Percentiles rank a stretch among this genome's conserved stretches.
Evolutionary conservation across 768 basidiomycete species (phyloP).

Genomic region (Dictyophora rubrovolvata): DNA sequence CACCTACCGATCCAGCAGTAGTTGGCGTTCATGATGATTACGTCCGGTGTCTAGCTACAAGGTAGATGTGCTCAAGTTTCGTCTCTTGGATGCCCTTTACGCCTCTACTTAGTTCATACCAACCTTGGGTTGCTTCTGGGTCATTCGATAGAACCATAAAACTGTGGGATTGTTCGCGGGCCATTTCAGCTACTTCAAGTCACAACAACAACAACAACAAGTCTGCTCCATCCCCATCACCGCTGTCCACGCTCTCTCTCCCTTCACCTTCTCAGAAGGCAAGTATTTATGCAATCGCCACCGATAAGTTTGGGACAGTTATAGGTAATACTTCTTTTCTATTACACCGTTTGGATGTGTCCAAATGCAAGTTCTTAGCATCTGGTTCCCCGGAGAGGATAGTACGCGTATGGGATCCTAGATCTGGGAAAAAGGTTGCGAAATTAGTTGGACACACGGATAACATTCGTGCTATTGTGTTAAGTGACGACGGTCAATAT

Average conservation of each 20-base stretch:
- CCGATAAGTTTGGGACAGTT: constrained; percentile 68
- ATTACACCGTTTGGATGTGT: not conserved
- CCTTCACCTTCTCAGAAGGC: constrained; percentile 43
- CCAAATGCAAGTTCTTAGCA: constrained; percentile 24
- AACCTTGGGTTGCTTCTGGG: constrained; percentile 85
- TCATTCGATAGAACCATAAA: constrained; percentile 93
- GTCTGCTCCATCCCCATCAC: not conserved
- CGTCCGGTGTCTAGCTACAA: constrained; percentile 67
- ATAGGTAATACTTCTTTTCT: constrained; percentile 25
- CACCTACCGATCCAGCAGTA: constrained; percentile 48
- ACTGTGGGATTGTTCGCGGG: constrained; percentile 75
- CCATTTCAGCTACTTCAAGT: constrained; percentile 15
- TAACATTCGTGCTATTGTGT: constrained; percentile 82
- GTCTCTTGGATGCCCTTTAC: not conserved
- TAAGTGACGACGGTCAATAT: constrained; percentile 86
- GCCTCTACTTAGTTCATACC: constrained; percentile 46
- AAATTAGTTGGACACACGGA: constrained; percentile 96
- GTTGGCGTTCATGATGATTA: constrained; percentile 80
- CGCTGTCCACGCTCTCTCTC: constrained; percentile 6
- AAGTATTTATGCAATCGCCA: constrained; percentile 65
- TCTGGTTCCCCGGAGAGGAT: constrained; percentile 90
- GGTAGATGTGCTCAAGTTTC: constrained; percentile 32
- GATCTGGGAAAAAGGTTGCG: constrained; percentile 67
- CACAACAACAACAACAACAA: too few species aligned
- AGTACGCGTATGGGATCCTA: constrained; percentile 87